phyloP scores from a whole-genome alignment of 228 moss, liverwort and hornwort genomes.

The Sphagnum fallax region DNA sequence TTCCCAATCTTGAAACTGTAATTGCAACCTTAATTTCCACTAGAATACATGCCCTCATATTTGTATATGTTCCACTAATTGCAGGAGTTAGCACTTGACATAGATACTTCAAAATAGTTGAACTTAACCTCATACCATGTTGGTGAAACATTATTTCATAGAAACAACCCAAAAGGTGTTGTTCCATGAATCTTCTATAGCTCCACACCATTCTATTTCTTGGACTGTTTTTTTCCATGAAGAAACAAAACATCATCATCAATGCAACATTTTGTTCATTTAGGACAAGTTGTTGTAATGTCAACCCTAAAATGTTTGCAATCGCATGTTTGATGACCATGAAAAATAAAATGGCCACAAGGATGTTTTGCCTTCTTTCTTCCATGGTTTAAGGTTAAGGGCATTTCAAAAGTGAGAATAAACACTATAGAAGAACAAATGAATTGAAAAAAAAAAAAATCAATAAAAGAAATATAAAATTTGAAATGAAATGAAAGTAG shows the following conservation, averaged over 20 bases:
- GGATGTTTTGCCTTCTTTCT: background rate
- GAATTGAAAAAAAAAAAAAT: too few species aligned
- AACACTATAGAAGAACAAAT: too few species aligned
- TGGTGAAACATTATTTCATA: background rate
- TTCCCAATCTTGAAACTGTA: background rate
- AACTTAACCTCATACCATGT: background rate
- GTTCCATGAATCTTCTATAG: background rate
- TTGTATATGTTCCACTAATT: background rate
- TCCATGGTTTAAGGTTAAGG: background rate
- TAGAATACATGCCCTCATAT: background rate
- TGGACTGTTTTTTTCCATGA: background rate
- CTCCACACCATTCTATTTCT: background rate
- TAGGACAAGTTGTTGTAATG: background rate
- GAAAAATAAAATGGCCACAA: background rate
- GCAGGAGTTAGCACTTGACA: background rate
- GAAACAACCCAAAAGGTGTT: background rate
- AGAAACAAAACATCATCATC: background rate
- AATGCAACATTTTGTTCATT: background rate
- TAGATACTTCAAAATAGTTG: background rate
- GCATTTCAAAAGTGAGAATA: background rate
- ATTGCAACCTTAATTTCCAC: background rate
- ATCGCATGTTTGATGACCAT: background rate
- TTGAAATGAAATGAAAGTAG: background rate
- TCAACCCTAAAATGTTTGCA: background rate
- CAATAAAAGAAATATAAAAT: too few species aligned